Evolutionary conservation across 2,329 filamentous ascomycete genomes (phyloP).

Genomic region (Orbilia javanica): DNA sequence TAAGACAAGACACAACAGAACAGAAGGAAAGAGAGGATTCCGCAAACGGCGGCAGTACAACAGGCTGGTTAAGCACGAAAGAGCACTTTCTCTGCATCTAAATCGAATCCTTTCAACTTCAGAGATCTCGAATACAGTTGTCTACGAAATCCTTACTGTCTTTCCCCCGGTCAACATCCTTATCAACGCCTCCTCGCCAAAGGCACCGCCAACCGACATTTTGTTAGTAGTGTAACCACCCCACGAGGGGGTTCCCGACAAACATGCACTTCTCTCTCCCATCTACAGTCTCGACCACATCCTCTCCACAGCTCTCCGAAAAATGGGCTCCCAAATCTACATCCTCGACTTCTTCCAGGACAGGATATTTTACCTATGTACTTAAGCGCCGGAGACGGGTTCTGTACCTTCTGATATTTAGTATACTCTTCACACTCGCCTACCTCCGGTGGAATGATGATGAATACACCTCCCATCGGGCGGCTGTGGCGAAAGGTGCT

Average conservation of each 20-base stretch:
- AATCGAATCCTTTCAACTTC: neutral
- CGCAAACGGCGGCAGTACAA: conserved; percentile 12
- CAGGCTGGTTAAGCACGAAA: neutral
- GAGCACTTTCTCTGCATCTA: conserved; percentile 7
- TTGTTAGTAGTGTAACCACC: neutral
- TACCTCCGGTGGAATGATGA: conserved; percentile 59
- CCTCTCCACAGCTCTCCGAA: conserved; percentile 39
- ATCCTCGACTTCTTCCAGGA: conserved; percentile 34
- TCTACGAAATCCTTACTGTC: neutral
- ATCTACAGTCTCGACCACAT: conserved; percentile 60
- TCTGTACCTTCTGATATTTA: conserved; percentile 59
- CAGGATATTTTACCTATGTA: conserved; percentile 32
- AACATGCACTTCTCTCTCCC: conserved; percentile 62
- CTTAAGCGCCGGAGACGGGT: conserved; percentile 58
- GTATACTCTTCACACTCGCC: conserved; percentile 50
- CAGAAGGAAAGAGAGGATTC: neutral
- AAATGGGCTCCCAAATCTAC: conserved; percentile 51
- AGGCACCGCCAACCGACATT: neutral
- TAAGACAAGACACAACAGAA: neutral
- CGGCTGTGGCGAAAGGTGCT: conserved; percentile 63
- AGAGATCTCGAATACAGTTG: neutral
- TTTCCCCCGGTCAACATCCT: neutral
- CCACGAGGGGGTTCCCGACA: conserved; percentile 13
- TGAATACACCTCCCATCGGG: conserved; percentile 36
- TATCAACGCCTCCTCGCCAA: neutral